These are phyloP conservation scores for Penicillium sp. DNA, from an alignment of 2,329 filamentous ascomycete species.

Conservation along the genomic window DNA sequence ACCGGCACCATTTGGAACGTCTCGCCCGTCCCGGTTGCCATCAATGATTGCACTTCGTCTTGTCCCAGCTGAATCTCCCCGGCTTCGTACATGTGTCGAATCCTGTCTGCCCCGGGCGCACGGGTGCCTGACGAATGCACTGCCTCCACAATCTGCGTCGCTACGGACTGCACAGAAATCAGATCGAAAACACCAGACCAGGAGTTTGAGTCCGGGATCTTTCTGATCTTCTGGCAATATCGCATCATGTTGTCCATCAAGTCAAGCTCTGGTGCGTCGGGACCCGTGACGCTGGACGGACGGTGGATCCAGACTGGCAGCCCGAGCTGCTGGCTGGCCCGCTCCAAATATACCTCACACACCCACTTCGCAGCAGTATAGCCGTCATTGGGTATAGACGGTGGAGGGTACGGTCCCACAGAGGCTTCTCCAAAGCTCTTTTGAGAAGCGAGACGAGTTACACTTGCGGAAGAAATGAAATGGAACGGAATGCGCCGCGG, in stretches of 20 bases:
- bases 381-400: conserved; percentile 31
- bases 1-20: conserved; percentile 14
- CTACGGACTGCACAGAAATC: conserved; percentile 20
- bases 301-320: conserved; percentile 34
- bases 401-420: conserved; percentile 21
- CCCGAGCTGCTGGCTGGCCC: conserved; percentile 10
- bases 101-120: neutral
- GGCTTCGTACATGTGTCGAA: conserved; percentile 13
- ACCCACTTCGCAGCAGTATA: conserved; percentile 44
- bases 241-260: conserved; percentile 23
- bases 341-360: conserved; percentile 39
- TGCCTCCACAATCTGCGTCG: conserved; percentile 13
- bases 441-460: conserved; percentile 13
- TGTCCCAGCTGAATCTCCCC: conserved; percentile 17
- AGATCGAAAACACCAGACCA: conserved; percentile 23
- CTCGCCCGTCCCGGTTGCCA: conserved; percentile 12
- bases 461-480: conserved; percentile 30
- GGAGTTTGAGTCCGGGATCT: conserved; percentile 14
- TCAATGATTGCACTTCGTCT: conserved; percentile 16
- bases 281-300: conserved; percentile 23
- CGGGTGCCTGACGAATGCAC: conserved; percentile 13
- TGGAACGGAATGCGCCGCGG: conserved; percentile 28
- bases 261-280: conserved; percentile 19
- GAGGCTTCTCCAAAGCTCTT: conserved; percentile 17
- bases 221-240: conserved; percentile 14